A percentile compares a stretch with the other conserved stretches of the same genome.
phyloP scores from a whole-genome alignment of 2,329 filamentous ascomycete genomes.

The Epichloe sylvatica region DNA sequence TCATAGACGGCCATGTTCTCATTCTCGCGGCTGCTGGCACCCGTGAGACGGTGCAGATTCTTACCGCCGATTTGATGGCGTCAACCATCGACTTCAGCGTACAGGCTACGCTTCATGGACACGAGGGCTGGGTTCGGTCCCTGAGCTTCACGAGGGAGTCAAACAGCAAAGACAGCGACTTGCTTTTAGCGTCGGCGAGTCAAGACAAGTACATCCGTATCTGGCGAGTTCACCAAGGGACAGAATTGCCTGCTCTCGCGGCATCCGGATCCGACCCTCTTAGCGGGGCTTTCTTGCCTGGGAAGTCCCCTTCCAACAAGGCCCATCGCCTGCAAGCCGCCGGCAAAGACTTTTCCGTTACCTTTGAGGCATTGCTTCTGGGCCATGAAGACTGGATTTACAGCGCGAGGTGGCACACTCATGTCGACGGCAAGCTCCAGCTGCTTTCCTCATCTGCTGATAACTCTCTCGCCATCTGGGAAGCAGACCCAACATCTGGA shows the following conservation, averaged over 20 bases:
- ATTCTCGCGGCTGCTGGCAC: constrained; percentile 81
- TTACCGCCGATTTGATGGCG: constrained; percentile 37
- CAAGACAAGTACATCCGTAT: constrained; percentile 95
- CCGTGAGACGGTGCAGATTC: constrained; percentile 67
- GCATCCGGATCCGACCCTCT: constrained; percentile 40
- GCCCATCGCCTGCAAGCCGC: constrained; percentile 58
- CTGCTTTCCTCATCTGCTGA: constrained; percentile 86
- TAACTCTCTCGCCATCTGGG: constrained; percentile 89
- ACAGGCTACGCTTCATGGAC: constrained; percentile 67
- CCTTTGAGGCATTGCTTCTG: constrained; percentile 84
- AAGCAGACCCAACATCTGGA: constrained; percentile 66
- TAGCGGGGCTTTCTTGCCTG: constrained; percentile 44
- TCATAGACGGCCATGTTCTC: constrained; percentile 40
- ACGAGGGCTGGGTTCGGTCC: constrained; percentile 90
- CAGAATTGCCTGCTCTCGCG: constrained; percentile 44
- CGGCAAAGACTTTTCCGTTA: constrained; percentile 57
- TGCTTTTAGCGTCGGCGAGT: constrained; percentile 81
- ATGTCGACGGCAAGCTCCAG: constrained; percentile 41
- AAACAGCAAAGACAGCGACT: constrained; percentile 41
- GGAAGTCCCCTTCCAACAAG: constrained; percentile 76
- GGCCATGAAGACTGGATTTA: constrained; percentile 99
- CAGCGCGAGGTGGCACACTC: constrained; percentile 60
- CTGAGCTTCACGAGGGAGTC: constrained; percentile 61
- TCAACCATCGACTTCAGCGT: constrained; percentile 44
- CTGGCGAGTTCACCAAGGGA: constrained; percentile 70